Base-by-base conservation (phyloP, 2,329 filamentous ascomycete species). In the Xenoacremonium recifei region DNA sequence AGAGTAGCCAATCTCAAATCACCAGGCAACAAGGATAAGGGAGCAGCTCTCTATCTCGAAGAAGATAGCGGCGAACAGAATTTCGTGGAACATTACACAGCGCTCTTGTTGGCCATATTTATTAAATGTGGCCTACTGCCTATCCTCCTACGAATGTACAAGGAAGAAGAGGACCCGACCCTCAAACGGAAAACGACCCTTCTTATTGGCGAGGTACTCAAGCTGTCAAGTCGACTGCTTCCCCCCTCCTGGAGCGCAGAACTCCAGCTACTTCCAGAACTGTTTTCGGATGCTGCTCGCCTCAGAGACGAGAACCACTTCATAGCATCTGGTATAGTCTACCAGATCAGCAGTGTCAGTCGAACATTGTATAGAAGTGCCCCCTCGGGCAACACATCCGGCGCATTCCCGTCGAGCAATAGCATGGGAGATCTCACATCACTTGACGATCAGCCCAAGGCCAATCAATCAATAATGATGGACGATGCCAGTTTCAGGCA, bases 301-400 rank as follows among this genome's bases (percentile, higher is more conserved):
- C 89, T 91, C 54, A 73, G 80, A 17, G 75, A 82, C 16, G 81
- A 91, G 21, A 77, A 82, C 18, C 84, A 89, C 40, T 91, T 91
- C 53, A 75, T 87, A 42, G 89, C 92, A 6, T 91, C 89, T 6
- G 85, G 89, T 6, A 95, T 95, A 15, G 89, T 99, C 11, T 99
- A 97, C 59, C 93, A 97, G 62, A 95, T 99, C 40, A 96, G 96
- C 68, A 96, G 92, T 61, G 90, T 99, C 52, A 99, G 92, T 63
- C 82, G 89, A 49, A 97, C 91, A 0, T 70, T 99, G 12, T 95
- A 95, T 60, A 80, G 90, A 43, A 95, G 89, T 35, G 79, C 81
- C 5, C 76, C 78, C 2, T 71, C 76, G 0, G 65, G 66, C 4
- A 57, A 59, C 2, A 49, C 63, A 23, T 65, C 70, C 6, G 61